phyloP scores from a whole-genome alignment of 2,329 filamentous ascomycete genomes.

The Fusarium heterosporum region DNA sequence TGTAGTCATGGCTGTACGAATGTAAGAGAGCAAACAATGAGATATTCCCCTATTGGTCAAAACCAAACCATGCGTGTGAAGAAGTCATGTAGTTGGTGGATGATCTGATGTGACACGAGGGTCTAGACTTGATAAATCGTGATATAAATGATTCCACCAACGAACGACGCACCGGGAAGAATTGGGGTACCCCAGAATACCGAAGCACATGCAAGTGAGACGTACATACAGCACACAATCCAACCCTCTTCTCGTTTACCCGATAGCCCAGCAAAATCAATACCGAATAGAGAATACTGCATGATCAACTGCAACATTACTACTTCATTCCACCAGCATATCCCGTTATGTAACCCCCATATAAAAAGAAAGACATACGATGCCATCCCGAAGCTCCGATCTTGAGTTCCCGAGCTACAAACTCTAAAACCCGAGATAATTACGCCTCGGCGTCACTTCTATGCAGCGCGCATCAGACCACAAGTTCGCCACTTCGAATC shows the following conservation, averaged over 20 bases:
- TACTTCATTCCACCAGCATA: neutral
- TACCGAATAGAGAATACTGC: neutral
- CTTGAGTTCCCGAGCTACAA: slow-evolving; percentile 2
- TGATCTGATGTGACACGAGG: slow-evolving; percentile 22
- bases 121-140: slow-evolving; percentile 6
- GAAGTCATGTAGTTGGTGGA: slow-evolving; percentile 16
- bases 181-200: slow-evolving; percentile 23
- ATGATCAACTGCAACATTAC: neutral
- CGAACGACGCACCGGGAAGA: slow-evolving; percentile 10
- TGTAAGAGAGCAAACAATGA: slow-evolving; percentile 27
- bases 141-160: slow-evolving; percentile 29
- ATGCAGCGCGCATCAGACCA: slow-evolving; percentile 15
- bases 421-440: slow-evolving; percentile 24
- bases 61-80: slow-evolving; percentile 8
- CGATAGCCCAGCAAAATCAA: neutral
- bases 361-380: slow-evolving; percentile 10
- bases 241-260: neutral
- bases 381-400: slow-evolving; percentile 12
- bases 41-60: slow-evolving; percentile 13
- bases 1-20: slow-evolving; percentile 12
- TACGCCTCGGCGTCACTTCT: slow-evolving; percentile 17
- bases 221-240: neutral
- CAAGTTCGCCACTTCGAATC: slow-evolving; percentile 26
- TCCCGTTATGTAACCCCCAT: neutral
- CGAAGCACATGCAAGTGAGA: slow-evolving; percentile 3